Conservation (phyloP, 805 yeast species). For the Yamadazyma philogaea region DNA sequence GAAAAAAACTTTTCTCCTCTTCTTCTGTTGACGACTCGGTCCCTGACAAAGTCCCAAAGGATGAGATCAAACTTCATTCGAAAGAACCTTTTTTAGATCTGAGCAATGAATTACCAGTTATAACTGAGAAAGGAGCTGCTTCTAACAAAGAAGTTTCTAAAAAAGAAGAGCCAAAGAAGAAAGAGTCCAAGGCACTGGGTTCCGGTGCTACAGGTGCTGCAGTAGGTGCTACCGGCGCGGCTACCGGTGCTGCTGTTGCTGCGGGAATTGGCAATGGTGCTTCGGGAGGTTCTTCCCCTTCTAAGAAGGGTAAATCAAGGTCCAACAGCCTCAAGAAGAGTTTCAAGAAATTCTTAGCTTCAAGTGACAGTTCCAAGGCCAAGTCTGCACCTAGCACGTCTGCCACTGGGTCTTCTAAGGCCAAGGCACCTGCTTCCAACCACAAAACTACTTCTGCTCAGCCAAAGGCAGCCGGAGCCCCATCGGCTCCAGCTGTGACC, state of each 20-base stretch:
- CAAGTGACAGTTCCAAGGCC: neutral
- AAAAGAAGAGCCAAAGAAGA: constrained; percentile 8
- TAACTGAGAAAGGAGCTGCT: constrained; percentile 21
- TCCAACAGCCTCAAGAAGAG: constrained; percentile 14
- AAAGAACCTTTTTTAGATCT: constrained; percentile 24
- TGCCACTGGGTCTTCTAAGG: too few relatives aligned
- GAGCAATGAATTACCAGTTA: constrained; percentile 29
- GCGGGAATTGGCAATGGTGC: neutral
- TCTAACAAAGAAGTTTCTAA: constrained; percentile 5
- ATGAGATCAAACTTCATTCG: constrained; percentile 8
- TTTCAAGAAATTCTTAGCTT: constrained; percentile 10
- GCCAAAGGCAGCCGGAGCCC: neutral
- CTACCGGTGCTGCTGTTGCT: constrained; percentile 14
- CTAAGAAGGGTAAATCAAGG: constrained; percentile 6
- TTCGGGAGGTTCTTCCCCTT: neutral
- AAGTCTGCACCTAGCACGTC: too few relatives aligned
- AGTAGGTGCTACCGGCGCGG: constrained; percentile 16
- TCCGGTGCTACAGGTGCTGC: constrained; percentile 12
- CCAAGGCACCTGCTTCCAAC: constrained; percentile 1
- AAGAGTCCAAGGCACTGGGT: neutral
- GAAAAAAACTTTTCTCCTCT: constrained; percentile 9
- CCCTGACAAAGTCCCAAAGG: constrained; percentile 15
- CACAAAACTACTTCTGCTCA: neutral
- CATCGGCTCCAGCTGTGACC: constrained; percentile 4
- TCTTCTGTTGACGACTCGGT: constrained; percentile 12